Percentiles rank a stretch among this genome's conserved stretches.
Conservation (phyloP, 2,329 filamentous ascomycete species). For the Hymenoscyphus infarciens region DNA sequence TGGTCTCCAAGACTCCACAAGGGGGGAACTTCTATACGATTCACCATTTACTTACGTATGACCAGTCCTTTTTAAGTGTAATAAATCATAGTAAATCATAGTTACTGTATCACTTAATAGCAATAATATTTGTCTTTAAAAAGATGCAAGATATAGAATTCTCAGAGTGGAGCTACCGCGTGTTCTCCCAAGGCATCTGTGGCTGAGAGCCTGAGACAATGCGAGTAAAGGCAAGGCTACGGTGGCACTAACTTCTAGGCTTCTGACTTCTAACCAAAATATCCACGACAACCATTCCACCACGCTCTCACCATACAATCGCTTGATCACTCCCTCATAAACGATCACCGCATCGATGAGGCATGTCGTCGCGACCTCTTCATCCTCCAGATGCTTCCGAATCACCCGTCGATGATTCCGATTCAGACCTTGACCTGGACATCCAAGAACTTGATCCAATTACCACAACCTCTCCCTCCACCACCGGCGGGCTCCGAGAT, state of each 20-base stretch:
- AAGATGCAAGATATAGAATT: no score
- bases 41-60: no score
- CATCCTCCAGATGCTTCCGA: conserved; percentile 48
- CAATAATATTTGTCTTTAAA: no score
- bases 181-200: neutral
- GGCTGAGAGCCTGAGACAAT: conserved; percentile 23
- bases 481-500: conserved; percentile 27
- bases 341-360: conserved; percentile 35
- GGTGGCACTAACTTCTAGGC: conserved; percentile 4
- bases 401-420: conserved; percentile 64
- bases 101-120: no score
- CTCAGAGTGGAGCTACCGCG: no score
- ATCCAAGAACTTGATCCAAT: conserved; percentile 74
- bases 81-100: no score
- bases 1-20: no score
- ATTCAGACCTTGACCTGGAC: conserved; percentile 73
- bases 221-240: conserved; percentile 22
- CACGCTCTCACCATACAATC: neutral
- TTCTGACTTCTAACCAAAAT: neutral
- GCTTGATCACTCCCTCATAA: neutral
- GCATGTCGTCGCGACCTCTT: conserved; percentile 37
- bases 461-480: conserved; percentile 26
- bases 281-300: neutral
- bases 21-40: no score
- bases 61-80: no score